These are phyloP conservation scores for Davidsoniella neocaledoniae DNA, from an alignment of 2,329 filamentous ascomycete genomes.

Conservation along the genomic window DNA sequence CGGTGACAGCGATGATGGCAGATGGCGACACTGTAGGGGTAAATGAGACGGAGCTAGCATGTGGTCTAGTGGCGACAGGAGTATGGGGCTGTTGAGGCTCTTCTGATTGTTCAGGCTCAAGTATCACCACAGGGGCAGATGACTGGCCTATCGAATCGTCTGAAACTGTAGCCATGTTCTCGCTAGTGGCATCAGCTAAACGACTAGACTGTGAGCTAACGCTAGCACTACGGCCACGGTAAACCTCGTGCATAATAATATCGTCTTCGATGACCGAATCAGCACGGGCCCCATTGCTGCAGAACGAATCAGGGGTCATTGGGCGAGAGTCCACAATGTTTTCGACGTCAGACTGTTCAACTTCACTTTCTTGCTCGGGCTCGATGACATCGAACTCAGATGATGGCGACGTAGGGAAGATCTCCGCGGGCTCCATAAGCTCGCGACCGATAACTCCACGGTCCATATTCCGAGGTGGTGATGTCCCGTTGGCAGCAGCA, in stretches of 20 bases:
- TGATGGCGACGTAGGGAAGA: background rate
- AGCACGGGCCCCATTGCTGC: background rate
- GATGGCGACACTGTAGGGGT: slow-evolving; percentile 11
- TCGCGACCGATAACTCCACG: slow-evolving; percentile 13
- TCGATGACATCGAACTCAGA: background rate
- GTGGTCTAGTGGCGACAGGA: slow-evolving; percentile 1
- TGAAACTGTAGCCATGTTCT: too few relatives aligned
- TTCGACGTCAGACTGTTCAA: background rate
- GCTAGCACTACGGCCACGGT: background rate
- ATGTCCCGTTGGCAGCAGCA: background rate
- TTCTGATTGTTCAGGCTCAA: background rate
- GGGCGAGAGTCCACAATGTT: background rate
- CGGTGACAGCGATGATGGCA: slow-evolving; percentile 2
- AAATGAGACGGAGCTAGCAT: slow-evolving; percentile 12
- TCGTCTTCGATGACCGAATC: background rate
- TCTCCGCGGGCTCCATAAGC: slow-evolving; percentile 11
- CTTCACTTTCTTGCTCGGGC: background rate
- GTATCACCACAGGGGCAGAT: too few relatives aligned
- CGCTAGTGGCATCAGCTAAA: background rate
- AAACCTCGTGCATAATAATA: background rate
- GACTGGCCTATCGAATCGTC: too few relatives aligned
- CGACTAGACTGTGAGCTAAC: background rate
- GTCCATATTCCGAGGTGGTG: slow-evolving; percentile 8
- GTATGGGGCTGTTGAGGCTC: background rate
- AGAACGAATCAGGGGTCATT: slow-evolving; percentile 3